phyloP scores from a whole-genome alignment of 768 basidiomycete species.

The Megacollybia marginata region DNA sequence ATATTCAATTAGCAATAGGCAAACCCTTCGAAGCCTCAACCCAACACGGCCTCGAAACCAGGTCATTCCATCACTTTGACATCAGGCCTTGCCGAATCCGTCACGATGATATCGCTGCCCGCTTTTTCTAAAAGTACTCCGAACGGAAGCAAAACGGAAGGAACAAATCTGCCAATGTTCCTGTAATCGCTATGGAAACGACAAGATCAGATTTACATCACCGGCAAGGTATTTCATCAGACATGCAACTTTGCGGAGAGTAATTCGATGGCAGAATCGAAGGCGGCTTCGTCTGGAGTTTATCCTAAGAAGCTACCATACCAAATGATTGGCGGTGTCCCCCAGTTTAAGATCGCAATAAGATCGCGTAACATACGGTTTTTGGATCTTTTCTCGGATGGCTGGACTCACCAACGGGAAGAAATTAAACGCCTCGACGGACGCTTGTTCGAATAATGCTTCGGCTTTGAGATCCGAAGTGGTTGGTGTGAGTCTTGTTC shows the following conservation, averaged over 20 bases:
- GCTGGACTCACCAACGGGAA: slow-evolving; percentile 9
- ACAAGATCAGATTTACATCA: slow-evolving; percentile 29
- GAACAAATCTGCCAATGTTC: slow-evolving; percentile 44
- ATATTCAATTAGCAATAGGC: no score
- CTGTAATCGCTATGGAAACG: slow-evolving; percentile 1
- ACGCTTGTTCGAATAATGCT: slow-evolving; percentile 24
- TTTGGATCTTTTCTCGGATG: no score
- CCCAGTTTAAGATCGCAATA: no score
- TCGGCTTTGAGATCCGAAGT: not conserved
- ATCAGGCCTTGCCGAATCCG: slow-evolving; percentile 22
- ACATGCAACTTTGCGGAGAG: slow-evolving; percentile 38
- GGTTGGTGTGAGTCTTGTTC: slow-evolving; percentile 31
- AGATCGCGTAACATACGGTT: no score
- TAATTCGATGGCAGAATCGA: slow-evolving; percentile 15
- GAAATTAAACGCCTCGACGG: slow-evolving; percentile 36
- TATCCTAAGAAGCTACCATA: slow-evolving; percentile 23
- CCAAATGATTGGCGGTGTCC: no score
- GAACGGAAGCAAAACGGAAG: slow-evolving; percentile 42
- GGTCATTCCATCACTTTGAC: slow-evolving; percentile 42
- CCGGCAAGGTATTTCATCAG: slow-evolving; percentile 53
- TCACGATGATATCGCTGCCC: slow-evolving; percentile 18
- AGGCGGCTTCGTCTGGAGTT: slow-evolving; percentile 22
- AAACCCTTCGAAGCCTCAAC: not conserved
- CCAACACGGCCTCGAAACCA: slow-evolving; percentile 36
- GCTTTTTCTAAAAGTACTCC: slow-evolving; percentile 2